phyloP scores from a whole-genome alignment of 495 filamentous ascomycete genomes.

The Evansstolkia leycettana region DNA sequence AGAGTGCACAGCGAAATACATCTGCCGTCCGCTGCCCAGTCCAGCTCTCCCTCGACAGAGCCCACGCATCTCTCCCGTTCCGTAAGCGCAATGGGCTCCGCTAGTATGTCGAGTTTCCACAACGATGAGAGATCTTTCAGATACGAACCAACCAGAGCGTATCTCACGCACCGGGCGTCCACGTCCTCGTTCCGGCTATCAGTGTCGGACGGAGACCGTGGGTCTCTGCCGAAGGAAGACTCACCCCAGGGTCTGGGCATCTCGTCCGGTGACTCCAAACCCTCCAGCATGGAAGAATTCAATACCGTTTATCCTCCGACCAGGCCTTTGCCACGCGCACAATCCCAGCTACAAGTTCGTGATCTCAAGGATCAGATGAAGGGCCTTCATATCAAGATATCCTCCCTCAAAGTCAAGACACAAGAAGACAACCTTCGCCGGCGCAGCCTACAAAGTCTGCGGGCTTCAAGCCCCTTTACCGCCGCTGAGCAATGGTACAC shows the following conservation, averaged over 20 bases:
- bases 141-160: slow-evolving; percentile 24
- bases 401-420: slow-evolving; percentile 67
- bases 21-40: slow-evolving; percentile 28
- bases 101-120: slow-evolving; percentile 19
- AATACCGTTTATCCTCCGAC: slow-evolving; percentile 23
- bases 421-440: slow-evolving; percentile 73
- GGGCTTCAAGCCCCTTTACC: slow-evolving; percentile 76
- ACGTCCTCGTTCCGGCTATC: slow-evolving; percentile 17
- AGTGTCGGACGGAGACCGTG: slow-evolving; percentile 4
- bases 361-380: slow-evolving; percentile 88
- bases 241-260: slow-evolving; percentile 21
- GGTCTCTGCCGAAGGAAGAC: slow-evolving; percentile 7
- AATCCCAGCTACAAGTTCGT: slow-evolving; percentile 57
- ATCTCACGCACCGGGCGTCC: slow-evolving; percentile 27
- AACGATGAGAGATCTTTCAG: slow-evolving; percentile 30
- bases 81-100: slow-evolving; percentile 31
- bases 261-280: slow-evolving; percentile 10
- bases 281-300: slow-evolving; percentile 20
- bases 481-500: slow-evolving; percentile 67
- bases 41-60: slow-evolving; percentile 13
- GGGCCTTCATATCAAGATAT: slow-evolving; percentile 84
- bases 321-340: slow-evolving; percentile 29
- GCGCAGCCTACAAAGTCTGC: slow-evolving; percentile 70
- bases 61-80: slow-evolving; percentile 23
- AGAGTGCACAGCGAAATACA: slow-evolving; percentile 47